Conservation (phyloP, 768 basidiomycete species). For the Astraeus odoratus region DNA sequence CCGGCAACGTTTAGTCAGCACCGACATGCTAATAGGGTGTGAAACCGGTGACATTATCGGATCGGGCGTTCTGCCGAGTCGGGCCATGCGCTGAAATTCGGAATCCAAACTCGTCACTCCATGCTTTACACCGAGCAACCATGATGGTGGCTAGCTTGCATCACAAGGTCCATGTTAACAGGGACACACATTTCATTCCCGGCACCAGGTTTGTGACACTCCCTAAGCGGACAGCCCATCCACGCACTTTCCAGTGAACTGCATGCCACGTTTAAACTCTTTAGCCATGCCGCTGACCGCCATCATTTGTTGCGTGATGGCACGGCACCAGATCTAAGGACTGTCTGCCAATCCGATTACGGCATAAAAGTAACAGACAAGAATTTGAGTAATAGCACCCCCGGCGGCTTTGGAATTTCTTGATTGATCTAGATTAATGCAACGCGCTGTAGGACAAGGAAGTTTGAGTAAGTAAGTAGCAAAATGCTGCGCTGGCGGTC, state of each 20-base stretch:
- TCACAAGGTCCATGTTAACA: background rate
- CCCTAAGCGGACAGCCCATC: background rate
- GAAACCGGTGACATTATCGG: constrained; percentile 19
- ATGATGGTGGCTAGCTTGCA: background rate
- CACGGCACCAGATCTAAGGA: constrained; percentile 14
- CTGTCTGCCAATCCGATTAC: constrained; percentile 21
- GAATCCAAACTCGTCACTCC: background rate
- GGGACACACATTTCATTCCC: background rate
- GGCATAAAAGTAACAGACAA: constrained; percentile 25
- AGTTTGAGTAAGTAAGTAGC: constrained; percentile 25
- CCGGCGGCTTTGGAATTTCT: constrained; percentile 24
- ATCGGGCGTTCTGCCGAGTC: constrained; percentile 13
- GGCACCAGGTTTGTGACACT: background rate
- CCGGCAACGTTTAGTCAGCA: background rate
- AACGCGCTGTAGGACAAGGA: constrained; percentile 15
- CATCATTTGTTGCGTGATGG: constrained; percentile 5
- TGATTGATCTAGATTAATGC: constrained; percentile 25
- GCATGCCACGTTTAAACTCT: background rate
- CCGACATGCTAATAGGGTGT: constrained; percentile 17
- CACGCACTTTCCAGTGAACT: background rate
- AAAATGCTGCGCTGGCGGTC: constrained; percentile 13
- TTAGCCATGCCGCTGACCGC: constrained; percentile 11
- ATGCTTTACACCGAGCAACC: background rate
- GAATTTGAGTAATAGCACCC: constrained; percentile 23
- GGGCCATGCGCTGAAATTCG: background rate